These are phyloP conservation scores for Sclerotinia spermophila DNA, from an alignment of 2,329 filamentous ascomycete genomes.

Conservation along the genomic window DNA sequence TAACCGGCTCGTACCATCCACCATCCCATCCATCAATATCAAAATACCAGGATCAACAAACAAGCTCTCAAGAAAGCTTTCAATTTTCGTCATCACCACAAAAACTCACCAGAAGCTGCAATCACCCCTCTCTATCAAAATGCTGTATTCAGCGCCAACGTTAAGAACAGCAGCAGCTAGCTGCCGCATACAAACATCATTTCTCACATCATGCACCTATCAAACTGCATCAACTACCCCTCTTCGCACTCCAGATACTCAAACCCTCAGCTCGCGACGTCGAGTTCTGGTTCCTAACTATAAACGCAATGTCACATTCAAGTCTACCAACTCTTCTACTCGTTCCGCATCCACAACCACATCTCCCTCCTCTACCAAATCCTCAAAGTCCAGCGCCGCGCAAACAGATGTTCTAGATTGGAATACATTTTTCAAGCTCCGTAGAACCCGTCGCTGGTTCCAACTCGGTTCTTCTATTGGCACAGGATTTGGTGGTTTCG, in stretches of 20 bases:
- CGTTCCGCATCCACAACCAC: constrained; percentile 27
- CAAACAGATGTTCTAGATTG: constrained; percentile 56
- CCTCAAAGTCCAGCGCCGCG: constrained; percentile 14
- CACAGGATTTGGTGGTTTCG: constrained; percentile 59
- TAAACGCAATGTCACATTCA: constrained; percentile 34
- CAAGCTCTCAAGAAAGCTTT: not conserved
- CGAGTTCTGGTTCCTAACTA: constrained; percentile 30
- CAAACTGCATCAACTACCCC: constrained; percentile 27
- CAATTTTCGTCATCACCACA: constrained; percentile 16
- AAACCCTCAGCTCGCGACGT: constrained; percentile 20
- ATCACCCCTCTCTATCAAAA: constrained; percentile 21
- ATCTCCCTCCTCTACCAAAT: constrained; percentile 15
- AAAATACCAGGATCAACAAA: constrained; percentile 6
- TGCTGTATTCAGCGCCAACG: constrained; percentile 34
- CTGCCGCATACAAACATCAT: constrained; percentile 34
- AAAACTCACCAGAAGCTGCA: constrained; percentile 1
- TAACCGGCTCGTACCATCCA: not conserved
- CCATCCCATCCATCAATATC: not conserved
- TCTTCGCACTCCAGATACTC: constrained; percentile 19
- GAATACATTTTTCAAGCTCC: constrained; percentile 90
- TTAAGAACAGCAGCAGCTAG: constrained; percentile 35
- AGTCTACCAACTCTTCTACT: constrained; percentile 17
- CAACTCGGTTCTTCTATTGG: constrained; percentile 74
- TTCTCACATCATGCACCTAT: constrained; percentile 32
- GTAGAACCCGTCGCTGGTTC: constrained; percentile 78